phyloP scores from a whole-genome alignment of 148 eudicot genomes.

The Cornus controversa region DNA sequence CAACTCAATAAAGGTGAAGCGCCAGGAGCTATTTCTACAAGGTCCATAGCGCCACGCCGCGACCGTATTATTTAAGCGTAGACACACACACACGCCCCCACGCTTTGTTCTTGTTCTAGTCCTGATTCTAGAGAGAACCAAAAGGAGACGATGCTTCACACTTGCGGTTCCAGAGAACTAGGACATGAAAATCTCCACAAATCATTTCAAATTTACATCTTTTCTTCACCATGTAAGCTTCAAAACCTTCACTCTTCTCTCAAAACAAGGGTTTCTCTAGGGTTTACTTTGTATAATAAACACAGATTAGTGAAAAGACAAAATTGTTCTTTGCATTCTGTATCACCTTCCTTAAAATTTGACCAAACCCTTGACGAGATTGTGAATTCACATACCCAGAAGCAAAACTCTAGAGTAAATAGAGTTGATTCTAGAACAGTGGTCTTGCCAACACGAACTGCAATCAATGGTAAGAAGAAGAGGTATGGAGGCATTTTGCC shows the following conservation, averaged over 20 bases:
- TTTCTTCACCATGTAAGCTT: constrained; percentile 53
- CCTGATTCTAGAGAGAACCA: too few relatives aligned
- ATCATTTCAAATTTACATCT: constrained; percentile 11
- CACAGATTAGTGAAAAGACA: constrained; percentile 4
- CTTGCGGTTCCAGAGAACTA: constrained; percentile 34
- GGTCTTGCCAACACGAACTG: constrained; percentile 30
- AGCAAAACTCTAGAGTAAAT: constrained; percentile 25
- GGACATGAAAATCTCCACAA: constrained; percentile 27
- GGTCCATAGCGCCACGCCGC: too few relatives aligned
- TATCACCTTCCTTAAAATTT: constrained; percentile 2
- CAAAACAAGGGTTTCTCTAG: constrained; percentile 30
- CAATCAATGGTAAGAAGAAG: constrained; percentile 38
- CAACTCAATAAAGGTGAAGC: too few relatives aligned
- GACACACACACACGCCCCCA: too few relatives aligned
- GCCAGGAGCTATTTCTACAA: too few relatives aligned
- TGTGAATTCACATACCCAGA: constrained; percentile 15
- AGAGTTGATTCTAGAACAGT: constrained; percentile 36
- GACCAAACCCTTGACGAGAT: constrained; percentile 12
- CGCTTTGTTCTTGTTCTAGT: too few relatives aligned
- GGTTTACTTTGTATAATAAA: constrained; percentile 30
- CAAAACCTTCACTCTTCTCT: constrained; percentile 34
- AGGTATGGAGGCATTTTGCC: constrained; percentile 66
- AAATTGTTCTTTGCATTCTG: neutral
- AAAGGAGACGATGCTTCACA: constrained; percentile 41
- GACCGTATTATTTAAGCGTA: too few relatives aligned